These are phyloP conservation scores for Xylaria telfairii DNA, from an alignment of 495 filamentous ascomycete species.

Conservation along the genomic window DNA sequence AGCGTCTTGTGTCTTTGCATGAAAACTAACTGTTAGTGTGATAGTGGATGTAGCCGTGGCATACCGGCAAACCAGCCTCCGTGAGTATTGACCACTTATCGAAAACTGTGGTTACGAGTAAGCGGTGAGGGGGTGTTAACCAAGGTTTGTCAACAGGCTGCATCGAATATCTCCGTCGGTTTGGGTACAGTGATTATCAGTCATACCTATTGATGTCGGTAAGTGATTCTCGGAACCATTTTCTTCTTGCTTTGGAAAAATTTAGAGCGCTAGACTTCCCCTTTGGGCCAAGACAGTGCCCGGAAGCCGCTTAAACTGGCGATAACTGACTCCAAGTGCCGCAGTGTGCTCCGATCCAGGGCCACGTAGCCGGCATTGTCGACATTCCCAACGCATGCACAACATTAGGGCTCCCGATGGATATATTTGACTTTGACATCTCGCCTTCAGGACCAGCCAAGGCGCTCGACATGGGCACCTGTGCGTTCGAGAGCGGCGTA, in stretches of 20 bases:
- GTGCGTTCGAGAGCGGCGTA: slow-evolving; percentile 70
- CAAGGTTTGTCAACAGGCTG: slow-evolving; percentile 32
- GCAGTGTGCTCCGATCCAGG: slow-evolving; percentile 89
- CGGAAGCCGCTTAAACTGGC: too few relatives aligned
- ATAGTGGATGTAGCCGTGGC: slow-evolving; percentile 85
- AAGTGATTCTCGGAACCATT: too few relatives aligned
- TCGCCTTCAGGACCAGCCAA: slow-evolving; percentile 66
- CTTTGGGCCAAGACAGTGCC: too few relatives aligned
- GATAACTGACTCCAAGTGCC: too few relatives aligned
- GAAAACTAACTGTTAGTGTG: background rate
- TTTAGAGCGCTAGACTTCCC: too few relatives aligned
- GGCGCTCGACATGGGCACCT: slow-evolving; percentile 75
- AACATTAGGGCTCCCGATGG: slow-evolving; percentile 87
- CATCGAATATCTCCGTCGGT: slow-evolving; percentile 87
- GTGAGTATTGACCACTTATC: slow-evolving; percentile 47
- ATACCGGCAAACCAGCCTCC: slow-evolving; percentile 83
- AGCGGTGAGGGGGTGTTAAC: background rate
- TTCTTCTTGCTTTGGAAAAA: too few relatives aligned
- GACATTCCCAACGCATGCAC: slow-evolving; percentile 88
- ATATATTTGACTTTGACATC: slow-evolving; percentile 97
- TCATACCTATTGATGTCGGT: slow-evolving; percentile 88
- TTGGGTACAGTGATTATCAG: slow-evolving; percentile 79
- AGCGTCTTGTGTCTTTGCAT: background rate
- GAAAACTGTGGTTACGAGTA: background rate
- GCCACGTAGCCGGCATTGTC: slow-evolving; percentile 91